A percentile compares a stretch with the other conserved stretches of the same genome.
Evolutionary conservation across 768 basidiomycete species (phyloP).

Genomic region (Phanerochaete sordida): DNA sequence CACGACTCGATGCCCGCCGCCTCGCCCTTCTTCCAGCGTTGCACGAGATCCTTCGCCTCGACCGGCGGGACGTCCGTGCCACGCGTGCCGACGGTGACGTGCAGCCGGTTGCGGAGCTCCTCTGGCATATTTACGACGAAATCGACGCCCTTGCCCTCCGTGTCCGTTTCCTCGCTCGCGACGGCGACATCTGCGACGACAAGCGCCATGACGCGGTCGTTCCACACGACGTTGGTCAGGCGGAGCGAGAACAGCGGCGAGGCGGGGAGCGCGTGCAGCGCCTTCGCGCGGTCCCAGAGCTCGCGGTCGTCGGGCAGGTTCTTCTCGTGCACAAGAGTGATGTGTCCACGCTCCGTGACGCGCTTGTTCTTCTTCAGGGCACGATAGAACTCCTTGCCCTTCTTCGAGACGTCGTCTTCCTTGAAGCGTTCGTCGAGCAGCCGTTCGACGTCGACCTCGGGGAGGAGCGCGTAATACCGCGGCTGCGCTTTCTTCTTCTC

Average conservation of each 20-base stretch:
- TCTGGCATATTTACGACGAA: slow-evolving; percentile 48
- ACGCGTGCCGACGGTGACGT: slow-evolving; percentile 85
- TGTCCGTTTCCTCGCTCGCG: slow-evolving; percentile 27
- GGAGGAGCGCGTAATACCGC: slow-evolving; percentile 77
- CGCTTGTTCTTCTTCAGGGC: slow-evolving; percentile 41
- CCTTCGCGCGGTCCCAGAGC: slow-evolving; percentile 53
- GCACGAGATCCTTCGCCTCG: slow-evolving; percentile 68
- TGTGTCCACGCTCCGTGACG: slow-evolving; percentile 65
- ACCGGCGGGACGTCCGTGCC: slow-evolving; percentile 49
- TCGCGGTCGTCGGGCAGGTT: slow-evolving; percentile 28
- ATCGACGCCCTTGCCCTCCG: slow-evolving; percentile 29
- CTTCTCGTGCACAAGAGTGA: slow-evolving; percentile 81
- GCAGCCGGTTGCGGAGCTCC: slow-evolving; percentile 51
- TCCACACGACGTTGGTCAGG: slow-evolving; percentile 67
- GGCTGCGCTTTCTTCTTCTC: slow-evolving; percentile 34
- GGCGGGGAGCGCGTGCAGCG: slow-evolving; percentile 21
- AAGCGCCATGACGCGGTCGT: slow-evolving; percentile 77
- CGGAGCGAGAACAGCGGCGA: slow-evolving; percentile 59
- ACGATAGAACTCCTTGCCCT: slow-evolving; percentile 44
- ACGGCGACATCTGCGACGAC: slow-evolving; percentile 59
- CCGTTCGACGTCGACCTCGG: slow-evolving; percentile 61
- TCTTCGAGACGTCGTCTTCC: slow-evolving; percentile 26
- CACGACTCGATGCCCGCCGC: slow-evolving; percentile 14
- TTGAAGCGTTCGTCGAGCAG: slow-evolving; percentile 44
- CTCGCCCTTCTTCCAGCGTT: slow-evolving; percentile 38